Evolutionary conservation across 2,329 filamentous ascomycete genomes (phyloP), one percentile per base, ranked within the genome.

Genomic region (Neonectria neomacrospora): DNA sequence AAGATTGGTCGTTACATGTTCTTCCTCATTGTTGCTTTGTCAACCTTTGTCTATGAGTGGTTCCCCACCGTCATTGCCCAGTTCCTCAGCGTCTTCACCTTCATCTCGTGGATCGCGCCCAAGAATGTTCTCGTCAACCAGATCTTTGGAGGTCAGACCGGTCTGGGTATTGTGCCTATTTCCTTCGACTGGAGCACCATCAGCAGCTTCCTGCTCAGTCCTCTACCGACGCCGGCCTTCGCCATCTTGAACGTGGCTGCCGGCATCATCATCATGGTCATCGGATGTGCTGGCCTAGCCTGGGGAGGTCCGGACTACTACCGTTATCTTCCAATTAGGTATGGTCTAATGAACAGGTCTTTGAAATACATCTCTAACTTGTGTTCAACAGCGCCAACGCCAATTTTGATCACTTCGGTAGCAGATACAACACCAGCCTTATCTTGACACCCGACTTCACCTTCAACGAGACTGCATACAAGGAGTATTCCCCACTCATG

Each of bases 401-500:
- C 64, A 86, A 85, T 2, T 91, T 86, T 71, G 89, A 91, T 77
- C 91, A 91, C 71, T 88, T 82, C 0, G 89, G 87, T 23, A 72
- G 77, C 2, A 66, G 78, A 6, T 91, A 91, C 78, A 84, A 90
- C 63, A 86, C 88, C 2, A 80, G 80, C 2, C 81, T 80, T 10
- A 88, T 91, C 52, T 80, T 91, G 16, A 84, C 83, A 56, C 67
- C 76, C 5, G 80, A 88, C 65, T 78, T 81, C 60, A 80, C 84
- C 20, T 85, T 91, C 62, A 85, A 91, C 73, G 82, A 84, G 68
- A 82, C 81, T 2, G 85, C 85, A 12, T 91, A 91, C 76, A 79
- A 84, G 64, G 79, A 80, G n/a, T 91, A 91, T 74, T 91, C 89
- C n/a, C 89, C 89, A 1, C 81, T 91, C 7, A 91, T 86, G 71